Evolutionary conservation across 345 rosid species (phyloP).

Genomic region (Eutrema japonicum): DNA sequence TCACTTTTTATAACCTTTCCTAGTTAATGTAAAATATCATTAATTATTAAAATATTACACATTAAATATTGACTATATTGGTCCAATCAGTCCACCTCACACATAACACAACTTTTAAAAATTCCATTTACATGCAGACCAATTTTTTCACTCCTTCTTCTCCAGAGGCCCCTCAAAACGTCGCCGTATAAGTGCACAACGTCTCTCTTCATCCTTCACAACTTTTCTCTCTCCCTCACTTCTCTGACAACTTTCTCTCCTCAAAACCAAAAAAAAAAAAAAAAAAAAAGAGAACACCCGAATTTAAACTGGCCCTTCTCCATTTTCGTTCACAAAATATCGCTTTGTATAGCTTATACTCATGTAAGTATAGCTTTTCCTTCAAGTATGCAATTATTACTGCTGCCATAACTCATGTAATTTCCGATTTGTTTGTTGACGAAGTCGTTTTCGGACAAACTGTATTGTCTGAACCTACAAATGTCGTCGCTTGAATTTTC

Average conservation of each 20-base stretch:
- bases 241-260: conserved; percentile 33
- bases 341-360: conserved; percentile 36
- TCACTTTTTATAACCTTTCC: conserved; percentile 5
- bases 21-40: conserved; percentile 38
- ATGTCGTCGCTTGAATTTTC: conserved; percentile 40
- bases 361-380: conserved; percentile 40
- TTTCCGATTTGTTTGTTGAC: conserved; percentile 13
- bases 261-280: not conserved
- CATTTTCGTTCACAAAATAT: conserved; percentile 41
- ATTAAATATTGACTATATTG: conserved; percentile 34
- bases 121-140: conserved; percentile 30
- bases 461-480: conserved; percentile 24
- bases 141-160: conserved; percentile 22
- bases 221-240: conserved; percentile 13
- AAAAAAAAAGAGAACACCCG: not conserved
- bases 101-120: conserved; percentile 42
- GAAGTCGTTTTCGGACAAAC: conserved; percentile 39
- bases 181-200: conserved; percentile 31
- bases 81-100: conserved; percentile 43
- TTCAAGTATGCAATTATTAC: not conserved
- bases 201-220: conserved; percentile 29
- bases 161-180: not conserved
- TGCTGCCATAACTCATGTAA: not conserved
- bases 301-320: conserved; percentile 42
- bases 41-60: conserved; percentile 37